These are phyloP conservation scores for Coniella vitis DNA, from an alignment of 2,329 filamentous ascomycete species.

Conservation along the genomic window DNA sequence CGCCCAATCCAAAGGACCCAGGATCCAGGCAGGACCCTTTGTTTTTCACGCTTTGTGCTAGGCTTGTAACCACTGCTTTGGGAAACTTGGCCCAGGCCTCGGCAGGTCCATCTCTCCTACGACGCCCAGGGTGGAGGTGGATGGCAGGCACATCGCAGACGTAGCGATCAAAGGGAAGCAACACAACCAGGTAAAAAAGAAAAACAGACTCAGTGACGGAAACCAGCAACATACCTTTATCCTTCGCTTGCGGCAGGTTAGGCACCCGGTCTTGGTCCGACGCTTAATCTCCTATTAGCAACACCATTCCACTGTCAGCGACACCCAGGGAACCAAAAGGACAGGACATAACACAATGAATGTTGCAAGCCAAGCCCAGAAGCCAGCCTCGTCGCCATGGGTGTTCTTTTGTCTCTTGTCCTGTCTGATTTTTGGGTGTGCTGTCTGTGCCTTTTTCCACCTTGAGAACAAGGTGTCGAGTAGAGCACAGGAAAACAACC, in stretches of 20 bases:
- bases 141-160: no score
- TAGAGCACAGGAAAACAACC: neutral
- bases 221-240: constrained; percentile 49
- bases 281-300: constrained; percentile 52
- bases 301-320: constrained; percentile 23
- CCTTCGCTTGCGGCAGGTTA: constrained; percentile 54
- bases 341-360: constrained; percentile 8
- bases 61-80: no score
- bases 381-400: neutral
- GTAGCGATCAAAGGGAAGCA: no score
- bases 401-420: neutral
- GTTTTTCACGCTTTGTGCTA: no score
- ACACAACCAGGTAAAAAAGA: no score
- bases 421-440: neutral
- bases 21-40: no score
- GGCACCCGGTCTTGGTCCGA: constrained; percentile 55
- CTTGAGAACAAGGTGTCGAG: neutral
- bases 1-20: no score
- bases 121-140: no score
- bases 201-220: no score
- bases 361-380: neutral
- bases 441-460: neutral
- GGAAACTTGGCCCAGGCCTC: no score
- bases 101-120: no score
- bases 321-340: constrained; percentile 9